These are phyloP conservation scores for Capsicum chinense DNA, from an alignment of 257 asterid species.

Conservation along the genomic window DNA sequence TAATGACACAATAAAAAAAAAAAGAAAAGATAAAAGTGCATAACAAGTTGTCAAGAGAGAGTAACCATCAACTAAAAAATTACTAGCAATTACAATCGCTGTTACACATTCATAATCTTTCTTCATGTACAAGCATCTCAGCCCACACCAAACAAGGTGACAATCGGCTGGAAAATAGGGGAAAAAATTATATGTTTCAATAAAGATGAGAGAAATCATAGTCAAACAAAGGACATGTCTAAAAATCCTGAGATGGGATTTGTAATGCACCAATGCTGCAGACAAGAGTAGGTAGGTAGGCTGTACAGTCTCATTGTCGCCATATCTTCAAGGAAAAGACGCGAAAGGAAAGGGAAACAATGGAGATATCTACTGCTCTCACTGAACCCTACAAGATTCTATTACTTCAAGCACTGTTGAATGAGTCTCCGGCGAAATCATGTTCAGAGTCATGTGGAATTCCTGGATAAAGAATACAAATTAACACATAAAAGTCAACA, in stretches of 20 bases:
- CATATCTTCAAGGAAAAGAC: neutral
- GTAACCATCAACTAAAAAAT: neutral
- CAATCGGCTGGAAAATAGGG: neutral
- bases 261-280: conserved; percentile 23
- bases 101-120: neutral
- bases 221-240: conserved; percentile 17
- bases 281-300: conserved; percentile 1
- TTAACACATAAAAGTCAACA: neutral
- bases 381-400: conserved; percentile 70
- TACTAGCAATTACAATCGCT: conserved; percentile 5
- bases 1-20: neutral
- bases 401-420: conserved; percentile 72
- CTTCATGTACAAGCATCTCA: conserved; percentile 9
- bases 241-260: conserved; percentile 33
- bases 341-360: neutral
- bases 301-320: conserved; percentile 22
- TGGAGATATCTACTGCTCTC: conserved; percentile 38
- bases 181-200: neutral
- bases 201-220: conserved; percentile 30
- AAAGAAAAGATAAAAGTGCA: neutral
- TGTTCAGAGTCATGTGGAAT: conserved; percentile 70
- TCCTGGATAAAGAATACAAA: conserved; percentile 47
- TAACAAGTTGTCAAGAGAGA: neutral
- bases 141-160: conserved; percentile 9
- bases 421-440: conserved; percentile 83